Evolutionary conservation across 2,329 filamentous ascomycete genomes (phyloP).

Genomic region (Lasiodiplodia citricola): DNA sequence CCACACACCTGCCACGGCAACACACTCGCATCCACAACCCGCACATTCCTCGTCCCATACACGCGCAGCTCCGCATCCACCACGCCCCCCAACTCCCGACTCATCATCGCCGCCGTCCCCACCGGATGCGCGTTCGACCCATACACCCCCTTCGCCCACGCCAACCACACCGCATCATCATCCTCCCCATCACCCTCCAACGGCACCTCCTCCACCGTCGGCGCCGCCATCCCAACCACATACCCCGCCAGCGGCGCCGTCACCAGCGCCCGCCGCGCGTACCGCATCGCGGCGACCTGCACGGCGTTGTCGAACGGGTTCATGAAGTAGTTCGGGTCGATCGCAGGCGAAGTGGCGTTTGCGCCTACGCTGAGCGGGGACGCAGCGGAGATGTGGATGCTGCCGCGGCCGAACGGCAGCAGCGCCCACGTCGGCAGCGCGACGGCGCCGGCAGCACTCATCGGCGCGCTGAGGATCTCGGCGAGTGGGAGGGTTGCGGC

Average conservation of each 20-base stretch:
- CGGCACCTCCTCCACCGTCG: constrained; percentile 34
- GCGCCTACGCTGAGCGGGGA: constrained; percentile 37
- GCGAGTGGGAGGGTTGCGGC: constrained; percentile 47
- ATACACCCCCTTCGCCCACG: constrained; percentile 33
- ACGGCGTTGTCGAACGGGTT: constrained; percentile 45
- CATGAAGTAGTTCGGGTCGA: constrained; percentile 52
- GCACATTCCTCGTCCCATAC: constrained; percentile 43
- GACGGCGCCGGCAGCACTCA: constrained; percentile 30
- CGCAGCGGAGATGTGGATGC: constrained; percentile 38
- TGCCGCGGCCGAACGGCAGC: constrained; percentile 42
- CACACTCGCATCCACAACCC: constrained; percentile 45
- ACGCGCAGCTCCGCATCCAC: constrained; percentile 40
- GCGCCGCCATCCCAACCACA: constrained; percentile 27
- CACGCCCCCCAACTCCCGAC: constrained; percentile 39
- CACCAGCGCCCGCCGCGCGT: constrained; percentile 37
- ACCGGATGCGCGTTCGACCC: constrained; percentile 41
- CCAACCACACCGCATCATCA: constrained; percentile 31
- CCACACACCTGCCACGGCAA: constrained; percentile 41
- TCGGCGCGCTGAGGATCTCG: constrained; percentile 52
- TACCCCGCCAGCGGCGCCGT: constrained; percentile 35
- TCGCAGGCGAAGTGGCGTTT: constrained; percentile 35
- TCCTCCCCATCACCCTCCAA: constrained; percentile 31
- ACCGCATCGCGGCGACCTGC: constrained; percentile 42
- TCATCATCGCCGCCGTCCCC: constrained; percentile 42
- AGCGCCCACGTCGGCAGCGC: constrained; percentile 47